These are phyloP conservation scores for Tylopilus vinaceipallidus DNA, from an alignment of 768 basidiomycete species.

Conservation along the genomic window DNA sequence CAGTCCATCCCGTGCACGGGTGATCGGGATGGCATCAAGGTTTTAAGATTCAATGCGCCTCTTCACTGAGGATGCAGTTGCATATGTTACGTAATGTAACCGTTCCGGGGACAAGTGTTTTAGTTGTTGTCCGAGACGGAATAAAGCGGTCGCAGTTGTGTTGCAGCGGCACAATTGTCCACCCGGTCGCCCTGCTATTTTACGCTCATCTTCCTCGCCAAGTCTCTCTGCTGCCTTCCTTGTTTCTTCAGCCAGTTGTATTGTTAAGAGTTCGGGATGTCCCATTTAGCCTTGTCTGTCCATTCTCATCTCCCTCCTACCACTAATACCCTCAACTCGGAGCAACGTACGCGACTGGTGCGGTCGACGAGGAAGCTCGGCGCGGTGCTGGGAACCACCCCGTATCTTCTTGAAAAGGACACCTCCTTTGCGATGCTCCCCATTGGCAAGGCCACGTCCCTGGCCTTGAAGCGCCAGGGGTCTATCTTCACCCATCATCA, in stretches of 20 bases:
- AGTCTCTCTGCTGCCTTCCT: background rate
- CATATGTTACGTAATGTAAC: slow-evolving; percentile 15
- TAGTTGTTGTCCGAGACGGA: slow-evolving; percentile 1
- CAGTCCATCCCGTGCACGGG: too few relatives aligned
- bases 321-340: slow-evolving; percentile 30
- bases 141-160: slow-evolving; percentile 4
- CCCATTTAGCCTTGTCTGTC: slow-evolving; percentile 16
- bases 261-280: slow-evolving; percentile 21
- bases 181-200: slow-evolving; percentile 5
- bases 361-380: slow-evolving; percentile 38
- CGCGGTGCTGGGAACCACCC: slow-evolving; percentile 37
- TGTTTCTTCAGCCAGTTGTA: background rate
- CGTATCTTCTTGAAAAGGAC: slow-evolving; percentile 32
- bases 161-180: background rate
- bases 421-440: slow-evolving; percentile 22
- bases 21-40: too few relatives aligned
- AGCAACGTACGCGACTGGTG: slow-evolving; percentile 35
- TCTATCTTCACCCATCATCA: slow-evolving; percentile 30
- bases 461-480: slow-evolving; percentile 30
- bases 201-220: background rate
- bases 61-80: too few relatives aligned
- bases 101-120: slow-evolving; percentile 15
- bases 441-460: slow-evolving; percentile 17
- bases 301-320: slow-evolving; percentile 33
- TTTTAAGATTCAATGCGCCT: background rate